Conservation (phyloP, 257 asterid genomes). For the Penstemon barbatus region DNA sequence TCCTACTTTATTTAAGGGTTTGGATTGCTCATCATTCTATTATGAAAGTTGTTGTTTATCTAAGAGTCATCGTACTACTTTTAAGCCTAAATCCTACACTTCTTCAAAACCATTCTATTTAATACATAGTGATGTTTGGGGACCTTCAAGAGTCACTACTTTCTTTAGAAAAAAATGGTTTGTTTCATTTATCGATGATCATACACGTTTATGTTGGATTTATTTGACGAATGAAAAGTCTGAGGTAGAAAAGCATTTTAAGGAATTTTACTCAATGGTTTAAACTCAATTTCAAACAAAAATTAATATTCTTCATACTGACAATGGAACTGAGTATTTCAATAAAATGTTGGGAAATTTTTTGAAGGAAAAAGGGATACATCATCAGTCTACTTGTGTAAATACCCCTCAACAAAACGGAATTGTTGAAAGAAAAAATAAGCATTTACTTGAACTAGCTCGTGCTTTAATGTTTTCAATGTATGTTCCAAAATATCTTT, state of each 20-base stretch:
- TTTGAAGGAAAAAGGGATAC: neutral
- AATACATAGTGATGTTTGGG: too few species aligned
- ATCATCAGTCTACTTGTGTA: neutral
- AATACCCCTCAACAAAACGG: neutral
- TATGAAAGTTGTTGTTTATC: neutral
- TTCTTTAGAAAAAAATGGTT: neutral
- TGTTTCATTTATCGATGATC: too few species aligned
- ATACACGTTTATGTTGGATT: constrained; percentile 2
- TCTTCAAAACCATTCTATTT: too few species aligned
- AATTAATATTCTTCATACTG: neutral
- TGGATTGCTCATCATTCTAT: neutral
- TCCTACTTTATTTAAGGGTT: neutral
- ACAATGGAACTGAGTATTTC: neutral
- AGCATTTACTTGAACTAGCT: neutral
- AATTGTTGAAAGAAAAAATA: neutral
- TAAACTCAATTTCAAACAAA: neutral
- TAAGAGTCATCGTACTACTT: neutral
- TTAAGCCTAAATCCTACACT: too few species aligned
- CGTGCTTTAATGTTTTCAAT: too few species aligned
- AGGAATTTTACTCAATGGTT: neutral
- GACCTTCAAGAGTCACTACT: too few species aligned
- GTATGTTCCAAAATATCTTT: too few species aligned
- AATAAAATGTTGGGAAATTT: neutral
- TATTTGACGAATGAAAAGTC: neutral
- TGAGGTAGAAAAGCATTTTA: neutral